Evolutionary conservation across 192 early-diverging fungal genomes (phyloP), one percentile per base, ranked within the genome.

Genomic region (Podila minutissima): DNA sequence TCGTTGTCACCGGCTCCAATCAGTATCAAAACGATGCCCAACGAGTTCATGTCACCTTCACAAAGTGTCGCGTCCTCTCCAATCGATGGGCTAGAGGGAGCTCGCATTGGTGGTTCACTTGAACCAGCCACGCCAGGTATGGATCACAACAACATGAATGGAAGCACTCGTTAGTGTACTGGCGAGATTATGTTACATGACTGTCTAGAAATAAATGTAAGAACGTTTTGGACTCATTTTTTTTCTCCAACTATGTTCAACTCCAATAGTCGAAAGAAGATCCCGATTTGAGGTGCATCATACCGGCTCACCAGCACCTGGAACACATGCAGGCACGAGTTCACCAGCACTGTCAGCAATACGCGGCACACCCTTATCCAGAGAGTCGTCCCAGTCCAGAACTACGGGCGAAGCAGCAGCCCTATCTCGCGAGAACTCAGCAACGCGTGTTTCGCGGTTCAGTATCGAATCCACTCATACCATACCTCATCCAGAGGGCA

Each of bases 261-360:
- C 24, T 24, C 53, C 53, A 24, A 55, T 26, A 55, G 53, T 64
- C 81, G 83, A 84, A 29, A 69, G 83, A 48, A 84, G 72, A 68
- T 82, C 78, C 38, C 65, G 77, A 2, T 82, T 82, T 84, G 77
- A 84, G 58, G 60, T 84, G 28, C 63, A 74, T 20, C 64, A 72
- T 46, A 66, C 41, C 41, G 62, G 64, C 11, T 38, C 58, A 28
- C 41, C 69, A 11, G 37, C 57, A 46, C 64, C 68, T 5, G 60
- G 57, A 31, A 22, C 65, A 17, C 63, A 55, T 24, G 31, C 59
- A 67, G 38, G 64, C 31, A 12, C 64, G 33, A 29, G 51, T 58
- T 62, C 62, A 29, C 48, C 55, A 28, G 58, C 37, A 55, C 28
- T 66, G 65, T 41, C 66, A 69, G 12, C 53, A 24, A 55, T 55